Percentiles rank a stretch among this genome's conserved stretches.
phyloP scores from a whole-genome alignment of 2,329 filamentous ascomycete species.

The Stachybotrys elegans region DNA sequence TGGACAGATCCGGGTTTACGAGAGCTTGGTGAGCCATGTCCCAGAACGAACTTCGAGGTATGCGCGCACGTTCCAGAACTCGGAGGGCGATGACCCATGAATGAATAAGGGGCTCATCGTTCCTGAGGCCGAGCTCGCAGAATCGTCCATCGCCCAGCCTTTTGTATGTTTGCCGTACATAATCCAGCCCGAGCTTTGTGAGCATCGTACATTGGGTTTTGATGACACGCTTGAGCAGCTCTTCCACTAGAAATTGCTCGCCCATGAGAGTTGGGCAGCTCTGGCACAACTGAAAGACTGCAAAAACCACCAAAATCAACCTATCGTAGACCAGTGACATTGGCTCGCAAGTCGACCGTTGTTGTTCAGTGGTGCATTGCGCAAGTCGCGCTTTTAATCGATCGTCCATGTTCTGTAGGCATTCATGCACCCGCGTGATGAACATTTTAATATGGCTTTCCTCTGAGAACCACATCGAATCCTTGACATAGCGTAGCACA shows the following conservation, averaged over 20 bases:
- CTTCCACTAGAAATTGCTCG: slow-evolving; percentile 42
- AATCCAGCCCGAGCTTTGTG: slow-evolving; percentile 33
- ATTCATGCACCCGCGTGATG: slow-evolving; percentile 35
- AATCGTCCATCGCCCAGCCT: slow-evolving; percentile 38
- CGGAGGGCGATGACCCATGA: slow-evolving; percentile 57
- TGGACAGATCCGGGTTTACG: slow-evolving; percentile 25
- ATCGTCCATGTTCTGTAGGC: slow-evolving; percentile 34
- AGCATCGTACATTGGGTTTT: slow-evolving; percentile 34
- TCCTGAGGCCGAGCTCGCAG: slow-evolving; percentile 47
- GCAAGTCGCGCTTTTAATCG: slow-evolving; percentile 17
- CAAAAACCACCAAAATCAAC: slow-evolving; percentile 25
- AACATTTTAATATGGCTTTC: slow-evolving; percentile 34
- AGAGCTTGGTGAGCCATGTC: slow-evolving; percentile 46
- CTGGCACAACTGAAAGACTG: slow-evolving; percentile 39
- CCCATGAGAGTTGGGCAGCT: slow-evolving; percentile 22
- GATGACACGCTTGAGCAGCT: slow-evolving; percentile 38
- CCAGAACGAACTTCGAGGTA: slow-evolving; percentile 56
- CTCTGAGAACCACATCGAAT: slow-evolving; percentile 34
- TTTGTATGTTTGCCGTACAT: slow-evolving; percentile 41
- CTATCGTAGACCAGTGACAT: slow-evolving; percentile 22
- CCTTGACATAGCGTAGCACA: slow-evolving; percentile 41
- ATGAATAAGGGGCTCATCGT: slow-evolving; percentile 38
- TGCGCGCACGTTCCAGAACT: slow-evolving; percentile 42
- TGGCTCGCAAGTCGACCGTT: slow-evolving; percentile 4
- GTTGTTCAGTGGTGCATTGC: neutral